A percentile compares a stretch with the other conserved stretches of the same genome.
These are phyloP conservation scores for Pleurotus giganteus DNA, from an alignment of 768 basidiomycete genomes.

Conservation along the genomic window DNA sequence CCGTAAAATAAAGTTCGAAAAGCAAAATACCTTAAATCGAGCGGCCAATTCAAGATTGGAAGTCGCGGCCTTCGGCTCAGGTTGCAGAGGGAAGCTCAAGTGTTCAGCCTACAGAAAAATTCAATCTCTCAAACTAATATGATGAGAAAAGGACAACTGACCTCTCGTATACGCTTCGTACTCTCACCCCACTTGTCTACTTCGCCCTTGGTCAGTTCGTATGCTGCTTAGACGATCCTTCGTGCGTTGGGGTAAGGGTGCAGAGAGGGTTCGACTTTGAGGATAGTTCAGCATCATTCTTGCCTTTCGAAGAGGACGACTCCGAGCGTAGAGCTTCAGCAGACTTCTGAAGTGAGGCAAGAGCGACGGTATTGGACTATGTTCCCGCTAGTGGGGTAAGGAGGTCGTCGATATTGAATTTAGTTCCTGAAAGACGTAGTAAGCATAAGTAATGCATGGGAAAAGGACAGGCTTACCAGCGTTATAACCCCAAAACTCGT, in stretches of 20 bases:
- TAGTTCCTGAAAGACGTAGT: constrained; percentile 38
- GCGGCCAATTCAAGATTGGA: constrained; percentile 77
- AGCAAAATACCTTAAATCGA: constrained; percentile 70
- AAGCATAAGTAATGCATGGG: neutral
- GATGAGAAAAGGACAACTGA: constrained; percentile 23
- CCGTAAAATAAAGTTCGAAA: neutral
- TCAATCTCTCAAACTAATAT: constrained; percentile 7
- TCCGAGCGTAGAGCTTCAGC: constrained; percentile 53
- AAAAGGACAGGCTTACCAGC: constrained; percentile 36
- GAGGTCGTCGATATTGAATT: constrained; percentile 70
- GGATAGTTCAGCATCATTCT: constrained; percentile 23
- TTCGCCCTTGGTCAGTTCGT: constrained; percentile 89
- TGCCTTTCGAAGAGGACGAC: constrained; percentile 47
- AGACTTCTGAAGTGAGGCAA: constrained; percentile 67
- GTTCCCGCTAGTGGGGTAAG: constrained; percentile 68
- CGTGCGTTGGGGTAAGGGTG: constrained; percentile 81
- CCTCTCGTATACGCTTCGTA: constrained; percentile 91
- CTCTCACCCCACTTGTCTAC: constrained; percentile 92
- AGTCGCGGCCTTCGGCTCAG: constrained; percentile 45
- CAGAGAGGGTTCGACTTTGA: constrained; percentile 54
- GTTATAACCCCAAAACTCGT: constrained; percentile 67
- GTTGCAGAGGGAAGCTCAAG: constrained; percentile 83
- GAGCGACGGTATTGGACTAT: constrained; percentile 41
- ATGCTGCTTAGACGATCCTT: constrained; percentile 94
- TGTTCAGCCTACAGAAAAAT: constrained; percentile 64